Conservation (phyloP, 2,329 filamentous ascomycete species). For the Pseudocercospora cruenta region DNA sequence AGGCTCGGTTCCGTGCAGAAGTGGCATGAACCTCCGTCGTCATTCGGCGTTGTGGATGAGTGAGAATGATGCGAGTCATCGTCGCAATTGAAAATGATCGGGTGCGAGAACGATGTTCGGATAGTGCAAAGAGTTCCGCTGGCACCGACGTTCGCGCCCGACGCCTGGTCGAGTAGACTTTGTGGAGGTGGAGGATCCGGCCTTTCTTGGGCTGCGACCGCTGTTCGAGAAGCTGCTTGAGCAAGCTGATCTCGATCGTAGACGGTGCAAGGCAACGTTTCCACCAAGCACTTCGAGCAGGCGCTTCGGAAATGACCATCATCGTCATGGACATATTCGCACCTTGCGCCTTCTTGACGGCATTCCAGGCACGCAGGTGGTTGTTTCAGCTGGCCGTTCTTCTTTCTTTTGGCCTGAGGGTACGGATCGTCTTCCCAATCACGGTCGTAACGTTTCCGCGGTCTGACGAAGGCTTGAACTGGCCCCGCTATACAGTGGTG, state of each 20-base stretch:
- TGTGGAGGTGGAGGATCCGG: neutral
- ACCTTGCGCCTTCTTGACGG: neutral
- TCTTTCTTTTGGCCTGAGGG: neutral
- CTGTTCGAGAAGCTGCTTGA: neutral
- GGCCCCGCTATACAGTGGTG: slow-evolving; percentile 45
- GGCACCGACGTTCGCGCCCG: slow-evolving; percentile 6
- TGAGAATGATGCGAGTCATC: slow-evolving; percentile 18
- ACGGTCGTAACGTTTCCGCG: slow-evolving; percentile 29
- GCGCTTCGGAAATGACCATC: slow-evolving; percentile 13
- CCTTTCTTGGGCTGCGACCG: neutral
- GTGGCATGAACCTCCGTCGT: slow-evolving; percentile 38
- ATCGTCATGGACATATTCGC: slow-evolving; percentile 6
- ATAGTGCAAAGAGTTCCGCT: slow-evolving; percentile 30
- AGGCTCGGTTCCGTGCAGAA: slow-evolving; percentile 46
- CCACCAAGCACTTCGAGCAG: slow-evolving; percentile 7
- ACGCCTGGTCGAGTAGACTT: neutral
- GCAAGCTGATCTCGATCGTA: neutral
- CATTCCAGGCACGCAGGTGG: slow-evolving; percentile 17
- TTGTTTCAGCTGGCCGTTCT: neutral
- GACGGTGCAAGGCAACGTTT: slow-evolving; percentile 14
- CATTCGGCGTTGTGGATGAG: slow-evolving; percentile 10
- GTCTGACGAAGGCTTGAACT: slow-evolving; percentile 27
- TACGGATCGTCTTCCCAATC: slow-evolving; percentile 23
- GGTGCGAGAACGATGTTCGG: slow-evolving; percentile 45
- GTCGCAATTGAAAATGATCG: slow-evolving; percentile 44